Conservation (phyloP, 192 early-diverging fungal species). For the Backusella morwellensis region DNA sequence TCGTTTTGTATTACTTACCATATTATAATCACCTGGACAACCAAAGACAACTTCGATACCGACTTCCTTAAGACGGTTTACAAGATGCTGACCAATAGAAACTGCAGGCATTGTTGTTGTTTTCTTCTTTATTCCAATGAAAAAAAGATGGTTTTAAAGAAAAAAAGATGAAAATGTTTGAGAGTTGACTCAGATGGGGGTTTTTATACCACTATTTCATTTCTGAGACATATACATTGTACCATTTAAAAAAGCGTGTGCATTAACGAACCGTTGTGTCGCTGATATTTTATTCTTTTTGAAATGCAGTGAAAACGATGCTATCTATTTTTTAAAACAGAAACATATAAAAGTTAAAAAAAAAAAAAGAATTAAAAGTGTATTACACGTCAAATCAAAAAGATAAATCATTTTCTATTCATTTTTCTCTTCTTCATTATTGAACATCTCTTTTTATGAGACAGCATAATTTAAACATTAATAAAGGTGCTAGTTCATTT, state of each 20-base stretch:
- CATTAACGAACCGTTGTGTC: neutral
- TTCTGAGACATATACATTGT: neutral
- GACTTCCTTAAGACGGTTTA: constrained; percentile 40
- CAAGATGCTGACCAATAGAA: constrained; percentile 38
- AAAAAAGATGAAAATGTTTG: neutral
- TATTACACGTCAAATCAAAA: neutral
- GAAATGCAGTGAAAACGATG: neutral
- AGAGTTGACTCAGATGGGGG: neutral
- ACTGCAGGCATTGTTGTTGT: constrained; percentile 2
- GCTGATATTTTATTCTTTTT: neutral
- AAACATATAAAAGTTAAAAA: neutral
- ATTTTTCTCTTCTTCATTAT: neutral
- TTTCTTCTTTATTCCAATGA: neutral
- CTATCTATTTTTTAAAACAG: neutral
- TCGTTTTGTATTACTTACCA: constrained; percentile 23
- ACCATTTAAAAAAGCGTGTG: neutral
- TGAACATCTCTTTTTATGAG: neutral
- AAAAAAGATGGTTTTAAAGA: neutral
- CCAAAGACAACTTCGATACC: constrained; percentile 42
- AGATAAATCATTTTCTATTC: too few relatives aligned
- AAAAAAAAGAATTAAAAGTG: neutral
- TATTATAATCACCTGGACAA: constrained; percentile 48
- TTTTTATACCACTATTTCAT: neutral
- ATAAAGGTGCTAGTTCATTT: neutral
- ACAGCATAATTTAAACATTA: neutral